Evolutionary conservation across 73 alveolate species (phyloP).

Genomic region (Stentor coeruleus): DNA sequence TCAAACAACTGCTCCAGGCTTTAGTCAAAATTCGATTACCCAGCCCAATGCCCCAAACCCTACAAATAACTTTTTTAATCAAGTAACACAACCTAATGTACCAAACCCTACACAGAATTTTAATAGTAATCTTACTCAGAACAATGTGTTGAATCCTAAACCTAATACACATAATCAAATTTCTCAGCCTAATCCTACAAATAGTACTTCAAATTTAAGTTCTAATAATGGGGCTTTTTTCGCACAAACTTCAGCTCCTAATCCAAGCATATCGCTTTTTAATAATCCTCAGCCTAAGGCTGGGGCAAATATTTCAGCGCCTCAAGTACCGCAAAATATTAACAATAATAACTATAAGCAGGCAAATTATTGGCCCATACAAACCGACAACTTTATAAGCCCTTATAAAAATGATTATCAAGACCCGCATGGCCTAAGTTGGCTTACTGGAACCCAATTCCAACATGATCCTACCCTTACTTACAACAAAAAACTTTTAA

Average conservation of each 20-base stretch:
- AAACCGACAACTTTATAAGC: not conserved
- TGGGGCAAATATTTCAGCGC: not conserved
- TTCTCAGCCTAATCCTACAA: too few species aligned
- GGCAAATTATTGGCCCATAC: not conserved
- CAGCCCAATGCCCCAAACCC: too few species aligned
- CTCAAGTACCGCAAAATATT: not conserved
- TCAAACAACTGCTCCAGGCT: too few species aligned
- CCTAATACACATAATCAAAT: too few species aligned
- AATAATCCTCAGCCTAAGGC: not conserved
- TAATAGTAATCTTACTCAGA: too few species aligned
- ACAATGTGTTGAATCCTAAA: too few species aligned
- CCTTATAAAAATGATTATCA: not conserved
- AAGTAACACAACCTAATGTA: too few species aligned
- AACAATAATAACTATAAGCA: not conserved
- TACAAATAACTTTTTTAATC: too few species aligned
- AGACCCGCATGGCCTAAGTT: conserved; percentile 23
- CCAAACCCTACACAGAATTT: too few species aligned
- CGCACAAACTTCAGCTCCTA: not conserved
- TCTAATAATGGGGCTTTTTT: too few species aligned
- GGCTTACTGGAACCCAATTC: not conserved
- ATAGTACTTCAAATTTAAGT: too few species aligned
- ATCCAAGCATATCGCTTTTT: not conserved
- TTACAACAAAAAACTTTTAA: not conserved
- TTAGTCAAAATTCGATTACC: too few species aligned
- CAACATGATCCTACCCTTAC: not conserved